Conservation (phyloP, 345 rosid species). For the Corchorus capsularis region DNA sequence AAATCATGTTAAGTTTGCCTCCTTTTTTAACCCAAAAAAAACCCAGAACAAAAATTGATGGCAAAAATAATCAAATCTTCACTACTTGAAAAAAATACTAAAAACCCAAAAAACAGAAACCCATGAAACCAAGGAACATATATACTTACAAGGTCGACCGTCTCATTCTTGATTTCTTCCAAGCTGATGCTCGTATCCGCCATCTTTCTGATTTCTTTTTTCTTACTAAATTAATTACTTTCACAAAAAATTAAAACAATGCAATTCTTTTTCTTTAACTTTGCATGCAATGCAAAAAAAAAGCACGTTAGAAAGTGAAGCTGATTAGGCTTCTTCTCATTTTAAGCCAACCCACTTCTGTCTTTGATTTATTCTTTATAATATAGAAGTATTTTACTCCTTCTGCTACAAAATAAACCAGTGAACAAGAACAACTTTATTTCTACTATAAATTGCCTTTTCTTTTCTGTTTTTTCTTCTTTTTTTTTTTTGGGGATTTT, state of each 20-base stretch:
- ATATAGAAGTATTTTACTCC: neutral
- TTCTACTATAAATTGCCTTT: neutral
- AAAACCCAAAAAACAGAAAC: too few relatives aligned
- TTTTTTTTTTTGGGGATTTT: neutral
- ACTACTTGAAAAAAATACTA: too few relatives aligned
- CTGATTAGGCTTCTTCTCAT: neutral
- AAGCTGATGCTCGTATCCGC: slow-evolving; percentile 39
- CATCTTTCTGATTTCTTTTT: slow-evolving; percentile 25
- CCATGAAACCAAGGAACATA: too few relatives aligned
- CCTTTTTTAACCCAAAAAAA: too few relatives aligned
- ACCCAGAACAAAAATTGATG: too few relatives aligned
- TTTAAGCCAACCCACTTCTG: neutral
- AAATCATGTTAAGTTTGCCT: too few relatives aligned
- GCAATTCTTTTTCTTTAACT: neutral
- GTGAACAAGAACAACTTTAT: neutral
- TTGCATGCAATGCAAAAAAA: neutral
- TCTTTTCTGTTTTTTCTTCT: neutral
- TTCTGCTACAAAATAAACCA: neutral
- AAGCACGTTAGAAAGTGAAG: neutral
- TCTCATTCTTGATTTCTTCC: slow-evolving; percentile 71
- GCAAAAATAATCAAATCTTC: too few relatives aligned
- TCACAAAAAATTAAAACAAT: neutral
- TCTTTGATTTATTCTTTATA: neutral
- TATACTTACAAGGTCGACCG: slow-evolving; percentile 54
- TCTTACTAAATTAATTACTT: neutral